These are phyloP conservation scores for Parafenestella ontariensis DNA, from an alignment of 2,329 filamentous ascomycete genomes.

Conservation along the genomic window DNA sequence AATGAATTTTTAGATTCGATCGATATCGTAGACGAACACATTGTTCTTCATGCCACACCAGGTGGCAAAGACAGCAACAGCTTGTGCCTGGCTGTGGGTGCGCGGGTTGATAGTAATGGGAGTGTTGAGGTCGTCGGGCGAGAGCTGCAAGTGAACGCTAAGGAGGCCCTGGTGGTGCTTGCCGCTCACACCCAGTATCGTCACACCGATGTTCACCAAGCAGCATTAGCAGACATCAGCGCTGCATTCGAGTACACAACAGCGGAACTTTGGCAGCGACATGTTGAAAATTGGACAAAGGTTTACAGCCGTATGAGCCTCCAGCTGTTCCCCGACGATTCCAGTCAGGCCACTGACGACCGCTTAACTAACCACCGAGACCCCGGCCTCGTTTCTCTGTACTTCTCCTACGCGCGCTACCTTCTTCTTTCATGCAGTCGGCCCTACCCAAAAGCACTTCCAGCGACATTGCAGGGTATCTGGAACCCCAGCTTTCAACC, in stretches of 20 bases:
- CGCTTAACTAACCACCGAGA: slow-evolving; percentile 5
- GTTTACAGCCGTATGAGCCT: slow-evolving; percentile 16
- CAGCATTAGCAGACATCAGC: slow-evolving; percentile 33
- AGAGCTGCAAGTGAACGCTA: slow-evolving; percentile 46
- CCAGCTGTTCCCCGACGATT: slow-evolving; percentile 5
- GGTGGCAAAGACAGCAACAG: slow-evolving; percentile 17
- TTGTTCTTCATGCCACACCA: slow-evolving; percentile 18
- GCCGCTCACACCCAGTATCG: slow-evolving; percentile 53
- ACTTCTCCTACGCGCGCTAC: slow-evolving; percentile 51
- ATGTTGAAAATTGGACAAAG: slow-evolving; percentile 42
- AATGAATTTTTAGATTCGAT: slow-evolving; percentile 55
- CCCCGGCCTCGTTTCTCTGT: slow-evolving; percentile 38
- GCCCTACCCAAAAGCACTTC: slow-evolving; percentile 43
- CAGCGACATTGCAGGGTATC: slow-evolving; percentile 56
- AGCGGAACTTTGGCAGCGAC: slow-evolving; percentile 32
- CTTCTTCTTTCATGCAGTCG: slow-evolving; percentile 43
- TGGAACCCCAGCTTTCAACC: slow-evolving; percentile 53
- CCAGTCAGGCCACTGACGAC: background rate
- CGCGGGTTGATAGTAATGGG: slow-evolving; percentile 3
- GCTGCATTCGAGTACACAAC: slow-evolving; percentile 24
- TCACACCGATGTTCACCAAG: slow-evolving; percentile 29
- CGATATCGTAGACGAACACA: slow-evolving; percentile 23
- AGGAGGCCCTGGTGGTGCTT: slow-evolving; percentile 47
- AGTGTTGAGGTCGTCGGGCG: slow-evolving; percentile 6
- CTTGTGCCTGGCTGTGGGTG: slow-evolving; percentile 11